phyloP scores from a whole-genome alignment of 1,139 yeast species.

The Blastobotrys niveus region DNA sequence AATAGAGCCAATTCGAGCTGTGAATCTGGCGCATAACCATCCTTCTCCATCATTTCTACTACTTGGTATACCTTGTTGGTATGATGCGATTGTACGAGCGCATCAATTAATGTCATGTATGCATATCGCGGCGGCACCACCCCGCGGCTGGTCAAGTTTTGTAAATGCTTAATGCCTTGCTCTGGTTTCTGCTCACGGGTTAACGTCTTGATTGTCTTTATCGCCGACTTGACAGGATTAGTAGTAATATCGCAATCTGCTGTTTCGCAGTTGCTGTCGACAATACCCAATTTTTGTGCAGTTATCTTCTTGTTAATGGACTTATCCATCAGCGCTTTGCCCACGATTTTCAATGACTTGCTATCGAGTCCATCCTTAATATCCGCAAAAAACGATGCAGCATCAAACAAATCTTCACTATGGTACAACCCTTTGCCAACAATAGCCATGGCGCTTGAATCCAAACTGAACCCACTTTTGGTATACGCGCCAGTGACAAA shows the following conservation, averaged over 20 bases:
- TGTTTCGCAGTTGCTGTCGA: background rate
- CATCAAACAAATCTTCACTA: slow-evolving; percentile 6
- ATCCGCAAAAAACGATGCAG: slow-evolving; percentile 1
- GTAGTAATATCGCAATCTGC: background rate
- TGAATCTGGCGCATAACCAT: slow-evolving; percentile 15
- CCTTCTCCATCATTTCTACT: slow-evolving; percentile 15
- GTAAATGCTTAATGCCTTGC: slow-evolving; percentile 17
- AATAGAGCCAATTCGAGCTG: slow-evolving; percentile 10
- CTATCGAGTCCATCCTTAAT: background rate
- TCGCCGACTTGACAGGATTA: background rate
- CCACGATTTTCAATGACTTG: background rate
- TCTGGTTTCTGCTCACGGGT: slow-evolving; percentile 9
- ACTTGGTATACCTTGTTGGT: background rate
- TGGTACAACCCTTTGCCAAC: slow-evolving; percentile 7
- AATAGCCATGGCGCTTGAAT: slow-evolving; percentile 1
- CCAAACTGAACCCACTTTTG: slow-evolving; percentile 9
- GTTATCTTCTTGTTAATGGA: background rate
- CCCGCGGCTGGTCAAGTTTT: slow-evolving; percentile 20
- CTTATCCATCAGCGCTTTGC: slow-evolving; percentile 3
- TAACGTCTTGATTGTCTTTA: background rate
- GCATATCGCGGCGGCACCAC: slow-evolving; percentile 18
- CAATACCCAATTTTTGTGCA: background rate
- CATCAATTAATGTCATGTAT: slow-evolving; percentile 19
- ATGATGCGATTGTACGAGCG: slow-evolving; percentile 12
- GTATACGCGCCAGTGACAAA: slow-evolving; percentile 13